A percentile compares a stretch with the other conserved stretches of the same genome.
These are phyloP conservation scores for Recurvomyces mirabilis DNA, from an alignment of 495 filamentous ascomycete species.

Conservation along the genomic window DNA sequence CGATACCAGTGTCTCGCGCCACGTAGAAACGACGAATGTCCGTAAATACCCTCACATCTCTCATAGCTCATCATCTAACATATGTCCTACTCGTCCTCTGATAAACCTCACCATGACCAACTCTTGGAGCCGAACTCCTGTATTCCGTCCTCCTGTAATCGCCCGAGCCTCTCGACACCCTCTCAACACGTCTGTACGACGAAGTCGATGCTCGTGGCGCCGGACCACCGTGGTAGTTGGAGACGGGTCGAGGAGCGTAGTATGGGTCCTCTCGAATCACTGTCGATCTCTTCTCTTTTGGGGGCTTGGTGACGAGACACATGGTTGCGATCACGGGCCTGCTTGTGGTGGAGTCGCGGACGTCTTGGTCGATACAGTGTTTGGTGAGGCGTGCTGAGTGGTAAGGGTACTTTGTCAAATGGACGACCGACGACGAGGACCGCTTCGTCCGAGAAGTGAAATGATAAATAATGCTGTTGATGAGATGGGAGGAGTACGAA, in stretches of 20 bases:
- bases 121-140: not conserved
- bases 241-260: constrained; percentile 12
- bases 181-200: not conserved
- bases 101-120: not conserved
- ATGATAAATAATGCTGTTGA: too few relatives aligned
- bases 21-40: too few relatives aligned
- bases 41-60: too few relatives aligned
- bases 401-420: not conserved
- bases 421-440: too few relatives aligned
- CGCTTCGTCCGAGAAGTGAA: too few relatives aligned
- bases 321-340: not conserved
- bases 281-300: not conserved
- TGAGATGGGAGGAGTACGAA: too few relatives aligned
- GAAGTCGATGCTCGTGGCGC: not conserved
- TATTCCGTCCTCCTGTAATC: constrained; percentile 3
- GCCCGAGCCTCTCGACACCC: not conserved
- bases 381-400: not conserved
- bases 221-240: constrained; percentile 14
- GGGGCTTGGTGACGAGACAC: constrained; percentile 8
- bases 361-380: not conserved
- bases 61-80: constrained; percentile 12
- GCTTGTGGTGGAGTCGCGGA: not conserved
- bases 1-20: too few relatives aligned
- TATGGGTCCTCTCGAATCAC: not conserved
- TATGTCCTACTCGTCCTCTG: constrained; percentile 13